Percentiles rank a stretch among this genome's conserved stretches.
Conservation (phyloP, 495 filamentous ascomycete genomes). For the Penicillium desertorum region DNA sequence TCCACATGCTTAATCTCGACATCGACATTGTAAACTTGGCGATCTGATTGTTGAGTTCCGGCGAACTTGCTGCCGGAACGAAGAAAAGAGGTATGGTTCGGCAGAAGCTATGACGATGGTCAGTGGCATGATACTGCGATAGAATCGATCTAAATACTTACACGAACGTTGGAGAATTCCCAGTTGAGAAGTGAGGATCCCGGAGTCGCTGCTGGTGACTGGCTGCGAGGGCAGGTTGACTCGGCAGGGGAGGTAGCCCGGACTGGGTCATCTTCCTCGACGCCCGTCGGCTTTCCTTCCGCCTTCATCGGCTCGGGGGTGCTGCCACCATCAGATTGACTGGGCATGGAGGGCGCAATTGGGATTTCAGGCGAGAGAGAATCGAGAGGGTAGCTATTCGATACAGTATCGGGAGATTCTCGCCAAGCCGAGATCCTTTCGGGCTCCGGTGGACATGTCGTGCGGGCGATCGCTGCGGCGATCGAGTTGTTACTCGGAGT, state of each 20-base stretch:
- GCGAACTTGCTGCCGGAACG: conserved; percentile 84
- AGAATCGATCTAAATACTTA: conserved; percentile 35
- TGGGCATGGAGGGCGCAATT: conserved; percentile 33
- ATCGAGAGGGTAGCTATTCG: conserved; percentile 30
- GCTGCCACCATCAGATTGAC: conserved; percentile 37
- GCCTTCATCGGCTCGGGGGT: conserved; percentile 32
- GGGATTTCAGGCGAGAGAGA: conserved; percentile 30
- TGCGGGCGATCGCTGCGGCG: conserved; percentile 50
- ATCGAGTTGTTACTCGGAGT: conserved; percentile 57
- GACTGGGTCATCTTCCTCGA: conserved; percentile 40
- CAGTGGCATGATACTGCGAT: conserved; percentile 3
- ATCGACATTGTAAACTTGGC: conserved; percentile 88
- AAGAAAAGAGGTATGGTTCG: conserved; percentile 69
- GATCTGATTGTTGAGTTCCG: conserved; percentile 89
- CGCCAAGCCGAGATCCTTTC: conserved; percentile 45
- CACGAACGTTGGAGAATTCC: conserved; percentile 66
- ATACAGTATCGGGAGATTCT: conserved; percentile 33
- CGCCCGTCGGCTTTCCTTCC: conserved; percentile 30
- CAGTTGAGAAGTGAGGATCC: conserved; percentile 55
- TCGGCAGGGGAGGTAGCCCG: conserved; percentile 39
- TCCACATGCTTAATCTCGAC: conserved; percentile 98
- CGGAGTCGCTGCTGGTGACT: conserved; percentile 32
- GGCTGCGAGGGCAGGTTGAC: conserved; percentile 28
- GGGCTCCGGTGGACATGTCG: conserved; percentile 56
- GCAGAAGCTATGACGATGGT: conserved; percentile 37